Evolutionary conservation across 2,329 filamentous ascomycete genomes (phyloP), one percentile per base, ranked within the genome.

Genomic region (Decorospora gaudefroyi): DNA sequence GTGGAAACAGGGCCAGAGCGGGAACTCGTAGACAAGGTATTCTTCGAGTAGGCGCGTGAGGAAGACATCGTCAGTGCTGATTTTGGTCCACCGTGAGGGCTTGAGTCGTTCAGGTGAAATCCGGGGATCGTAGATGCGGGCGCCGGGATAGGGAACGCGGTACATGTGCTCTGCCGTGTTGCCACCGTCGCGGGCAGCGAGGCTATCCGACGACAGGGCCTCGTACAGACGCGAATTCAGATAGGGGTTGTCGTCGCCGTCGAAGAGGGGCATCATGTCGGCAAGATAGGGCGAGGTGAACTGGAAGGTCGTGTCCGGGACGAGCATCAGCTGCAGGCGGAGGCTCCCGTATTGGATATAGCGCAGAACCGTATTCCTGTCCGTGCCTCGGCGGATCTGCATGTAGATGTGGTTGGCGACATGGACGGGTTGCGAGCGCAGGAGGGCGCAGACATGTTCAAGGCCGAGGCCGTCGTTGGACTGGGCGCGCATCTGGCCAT

Each of bases 11-110:
- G 38, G 23, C 18, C 21, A 49, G 9, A 31, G 39, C 2, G 34
- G 41, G 16, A 32, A 52, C 22, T 52, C 45, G 17, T 46, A 42
- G 4, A 43, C 17, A 13, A 55, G 49, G 12, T 52, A 55, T 2
- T 10, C 9, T 17, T 49, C 27, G n/a, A 55, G 28, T n/a, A 49
- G 49, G 18, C 23, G 11, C 9, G 31, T 25, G 27, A 49, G 18
- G 7, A 55, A 39, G n/a, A 30, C 25, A 19, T 55, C 38, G 22
- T 52, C 45, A 4, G 9, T 10, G 9, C 29, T 38, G 5, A 55
- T 18, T 11, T 22, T 11, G 2, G 51, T 52, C 49, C 49, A 55
- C 6, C 19, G 36, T 7, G 45, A 49, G 2, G 39, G 34, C 12
- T 23, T 41, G 23, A 49, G 23, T 1, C 21, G 4, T 1, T 43